Conservation (phyloP, 495 filamentous ascomycete genomes). For the Viridothelium virens region DNA sequence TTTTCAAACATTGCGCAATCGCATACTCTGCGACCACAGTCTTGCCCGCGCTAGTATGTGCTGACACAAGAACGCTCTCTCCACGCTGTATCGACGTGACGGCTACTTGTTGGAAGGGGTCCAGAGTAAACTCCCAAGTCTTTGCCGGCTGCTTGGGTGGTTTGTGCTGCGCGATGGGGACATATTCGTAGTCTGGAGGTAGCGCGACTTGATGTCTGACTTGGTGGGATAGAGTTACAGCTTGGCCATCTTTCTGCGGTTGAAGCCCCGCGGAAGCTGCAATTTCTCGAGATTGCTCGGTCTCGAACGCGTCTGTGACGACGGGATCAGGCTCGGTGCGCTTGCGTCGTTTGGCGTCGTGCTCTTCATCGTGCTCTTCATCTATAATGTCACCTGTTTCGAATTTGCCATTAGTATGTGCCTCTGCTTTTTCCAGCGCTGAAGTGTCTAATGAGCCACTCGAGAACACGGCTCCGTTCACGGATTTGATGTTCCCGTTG, state of each 20-base stretch:
- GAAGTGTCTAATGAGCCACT: conserved; percentile 24
- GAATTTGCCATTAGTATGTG: too few species aligned
- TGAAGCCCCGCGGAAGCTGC: conserved; percentile 76
- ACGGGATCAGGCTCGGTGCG: conserved; percentile 68
- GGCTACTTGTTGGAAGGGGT: conserved; percentile 92
- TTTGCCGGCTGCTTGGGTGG: conserved; percentile 75
- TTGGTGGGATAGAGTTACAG: conserved; percentile 85
- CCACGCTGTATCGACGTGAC: conserved; percentile 89
- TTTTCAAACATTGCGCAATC: conserved; percentile 92
- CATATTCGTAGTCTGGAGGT: conserved; percentile 85
- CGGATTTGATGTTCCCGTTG: conserved; percentile 62
- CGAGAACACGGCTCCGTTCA: conserved; percentile 25
- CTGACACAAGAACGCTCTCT: conserved; percentile 93
- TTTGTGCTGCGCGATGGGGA: conserved; percentile 85
- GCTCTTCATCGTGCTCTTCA: conserved; percentile 32
- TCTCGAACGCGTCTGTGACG: conserved; percentile 88
- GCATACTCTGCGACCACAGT: conserved; percentile 98
- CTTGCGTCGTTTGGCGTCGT: conserved; percentile 65
- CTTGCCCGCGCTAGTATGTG: conserved; percentile 95
- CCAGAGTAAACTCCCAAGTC: conserved; percentile 78
- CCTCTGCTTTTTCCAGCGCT: conserved; percentile 31
- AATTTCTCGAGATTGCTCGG: conserved; percentile 86
- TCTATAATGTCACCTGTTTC: neutral
- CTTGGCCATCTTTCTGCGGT: conserved; percentile 50
- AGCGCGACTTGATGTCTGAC: conserved; percentile 96